A percentile compares a stretch with the other conserved stretches of the same genome.
These are phyloP conservation scores for Dipteronia dyeriana DNA, from an alignment of 345 rosid genomes.

Conservation along the genomic window DNA sequence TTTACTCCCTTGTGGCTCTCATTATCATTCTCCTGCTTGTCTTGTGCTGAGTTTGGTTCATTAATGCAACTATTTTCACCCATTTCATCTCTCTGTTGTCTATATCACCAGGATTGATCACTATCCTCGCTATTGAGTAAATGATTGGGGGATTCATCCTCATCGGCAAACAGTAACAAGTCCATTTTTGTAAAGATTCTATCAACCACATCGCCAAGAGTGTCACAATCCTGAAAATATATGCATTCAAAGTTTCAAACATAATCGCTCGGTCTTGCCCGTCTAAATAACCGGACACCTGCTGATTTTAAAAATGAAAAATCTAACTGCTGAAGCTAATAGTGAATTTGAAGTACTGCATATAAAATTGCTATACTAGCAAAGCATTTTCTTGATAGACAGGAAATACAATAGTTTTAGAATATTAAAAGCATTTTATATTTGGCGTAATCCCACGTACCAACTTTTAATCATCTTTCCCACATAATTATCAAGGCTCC, in stretches of 20 bases:
- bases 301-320: too few species aligned
- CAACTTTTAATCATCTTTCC: constrained; percentile 67
- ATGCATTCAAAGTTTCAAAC: constrained; percentile 9
- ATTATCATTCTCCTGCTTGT: constrained; percentile 28
- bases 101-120: constrained; percentile 52
- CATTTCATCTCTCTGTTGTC: constrained; percentile 29
- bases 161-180: constrained; percentile 58
- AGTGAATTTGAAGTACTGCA: too few species aligned
- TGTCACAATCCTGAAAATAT: constrained; percentile 58
- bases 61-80: constrained; percentile 28
- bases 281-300: background rate
- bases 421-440: background rate
- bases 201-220: too few species aligned
- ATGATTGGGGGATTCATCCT: constrained; percentile 55
- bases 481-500: constrained; percentile 87
- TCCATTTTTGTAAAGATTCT: constrained; percentile 76
- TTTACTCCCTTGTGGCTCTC: constrained; percentile 27
- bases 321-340: too few species aligned
- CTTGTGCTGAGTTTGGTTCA: background rate
- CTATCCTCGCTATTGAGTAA: constrained; percentile 71
- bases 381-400: background rate
- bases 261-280: background rate
- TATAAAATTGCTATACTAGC: background rate
- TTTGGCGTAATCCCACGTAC: constrained; percentile 33
- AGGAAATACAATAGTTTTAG: constrained; percentile 4